Conservation (phyloP, 257 asterid genomes). For the Nicotiana attenuata region DNA sequence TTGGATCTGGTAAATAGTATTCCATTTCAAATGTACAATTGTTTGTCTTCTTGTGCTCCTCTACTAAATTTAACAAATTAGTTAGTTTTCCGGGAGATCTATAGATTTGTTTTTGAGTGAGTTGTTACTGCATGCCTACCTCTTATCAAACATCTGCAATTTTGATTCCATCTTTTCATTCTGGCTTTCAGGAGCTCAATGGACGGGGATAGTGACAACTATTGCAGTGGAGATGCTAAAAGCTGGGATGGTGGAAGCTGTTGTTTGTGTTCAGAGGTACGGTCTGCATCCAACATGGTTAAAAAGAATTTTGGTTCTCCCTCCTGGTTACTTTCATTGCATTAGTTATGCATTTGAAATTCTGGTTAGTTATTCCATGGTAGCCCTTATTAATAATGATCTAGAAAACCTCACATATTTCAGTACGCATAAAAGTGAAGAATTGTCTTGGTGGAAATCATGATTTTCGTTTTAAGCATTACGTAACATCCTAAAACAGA, state of each 20-base stretch:
- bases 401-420: neutral
- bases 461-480: neutral
- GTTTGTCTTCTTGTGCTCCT: neutral
- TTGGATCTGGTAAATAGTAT: constrained; percentile 2
- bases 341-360: neutral
- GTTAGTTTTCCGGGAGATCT: neutral
- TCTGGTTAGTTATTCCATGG: neutral
- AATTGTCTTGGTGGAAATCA: neutral
- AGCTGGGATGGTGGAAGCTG: constrained; percentile 93
- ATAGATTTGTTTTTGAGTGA: neutral
- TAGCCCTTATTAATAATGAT: neutral
- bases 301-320: neutral
- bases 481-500: neutral
- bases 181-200: constrained; percentile 71
- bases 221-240: constrained; percentile 95
- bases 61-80: neutral
- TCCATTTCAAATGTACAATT: neutral
- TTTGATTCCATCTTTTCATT: neutral
- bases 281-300: constrained; percentile 1
- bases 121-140: neutral
- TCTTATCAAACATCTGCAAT: neutral
- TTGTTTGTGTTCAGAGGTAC: constrained; percentile 93
- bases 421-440: neutral
- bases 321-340: neutral
- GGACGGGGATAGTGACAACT: constrained; percentile 99